Base-by-base conservation (phyloP, 352 stramenopile genomes). In the Plasmopara halstedii region DNA sequence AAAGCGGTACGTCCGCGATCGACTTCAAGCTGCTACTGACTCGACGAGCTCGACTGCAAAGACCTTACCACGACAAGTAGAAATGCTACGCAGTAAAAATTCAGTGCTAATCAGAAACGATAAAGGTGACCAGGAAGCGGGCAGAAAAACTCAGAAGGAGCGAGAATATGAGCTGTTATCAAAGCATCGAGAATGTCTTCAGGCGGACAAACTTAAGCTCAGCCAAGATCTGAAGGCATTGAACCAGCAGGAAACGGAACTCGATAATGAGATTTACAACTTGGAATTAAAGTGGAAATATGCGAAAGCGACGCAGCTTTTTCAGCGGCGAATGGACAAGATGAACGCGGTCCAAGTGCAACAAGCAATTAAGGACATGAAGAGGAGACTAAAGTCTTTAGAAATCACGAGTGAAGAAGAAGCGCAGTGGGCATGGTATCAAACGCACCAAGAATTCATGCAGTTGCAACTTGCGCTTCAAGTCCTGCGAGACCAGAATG, bases 401-500 rank as follows among this genome's bases (percentile, higher is more conserved):
- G 70, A 84, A 15, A 43, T 85, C 11, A 70, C 71, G 2, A 43
- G 20, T 0, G 67, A 83, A 42, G 70, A 85, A 27, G 71, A 86
- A 43, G 64, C 83, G 38, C 71, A 79, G 11, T 82, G 64, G 61
- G 46, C 46, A 18, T 61, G 78, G 5, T 77, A 67, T 25, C 56
- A 82, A 41, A 67, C 64, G 0, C 67, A 86, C 13, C 51, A 83
- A 42, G 67, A 86, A 57, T 62, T 86, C 20, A 64, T 37, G 17
- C 69, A 83, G 29, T 50, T 86, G 20, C 71, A 83, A 54, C 70
- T 85, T 47, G 56, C 63, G 0, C 47, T 73, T 19, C 64, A 79
- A 5, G 59, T 83, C 29, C 25, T 83, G 7, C 52, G 38, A 59
- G 41, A 56, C 31, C 33, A 54, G 9, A 22, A 23, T 2, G 29